Evolutionary conservation across 352 stramenopile species (phyloP).

Genomic region (Pythium brachiatum): DNA sequence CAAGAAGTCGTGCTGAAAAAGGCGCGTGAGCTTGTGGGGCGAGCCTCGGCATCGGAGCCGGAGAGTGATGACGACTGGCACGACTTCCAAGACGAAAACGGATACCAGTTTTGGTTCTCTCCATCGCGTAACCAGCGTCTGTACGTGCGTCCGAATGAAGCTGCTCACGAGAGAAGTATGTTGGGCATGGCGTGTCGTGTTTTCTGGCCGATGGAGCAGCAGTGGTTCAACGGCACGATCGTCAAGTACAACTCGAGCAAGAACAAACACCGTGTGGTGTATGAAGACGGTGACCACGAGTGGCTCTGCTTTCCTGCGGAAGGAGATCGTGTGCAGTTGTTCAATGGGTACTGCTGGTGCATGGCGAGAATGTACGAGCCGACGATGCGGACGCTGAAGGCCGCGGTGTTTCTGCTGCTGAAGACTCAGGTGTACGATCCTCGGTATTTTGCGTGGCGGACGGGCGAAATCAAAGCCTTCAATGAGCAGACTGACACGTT

Average conservation of each 20-base stretch:
- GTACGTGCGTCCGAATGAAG: slow-evolving; percentile 70
- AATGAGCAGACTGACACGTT: slow-evolving; percentile 55
- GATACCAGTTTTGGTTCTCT: slow-evolving; percentile 79
- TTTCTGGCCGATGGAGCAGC: slow-evolving; percentile 71
- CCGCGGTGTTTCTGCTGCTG: slow-evolving; percentile 46
- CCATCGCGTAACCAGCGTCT: slow-evolving; percentile 55
- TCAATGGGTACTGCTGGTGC: slow-evolving; percentile 69
- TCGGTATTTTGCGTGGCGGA: slow-evolving; percentile 45
- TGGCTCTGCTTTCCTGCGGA: slow-evolving; percentile 50
- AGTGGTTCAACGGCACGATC: slow-evolving; percentile 67
- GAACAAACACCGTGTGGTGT: slow-evolving; percentile 66
- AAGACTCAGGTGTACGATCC: slow-evolving; percentile 56
- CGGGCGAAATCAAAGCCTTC: slow-evolving; percentile 46
- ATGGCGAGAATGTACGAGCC: slow-evolving; percentile 68
- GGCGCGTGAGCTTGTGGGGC: slow-evolving; percentile 41
- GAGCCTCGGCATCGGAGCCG: slow-evolving; percentile 68
- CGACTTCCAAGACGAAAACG: slow-evolving; percentile 61
- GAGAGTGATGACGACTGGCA: slow-evolving; percentile 80
- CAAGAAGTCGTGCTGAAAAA: slow-evolving; percentile 51
- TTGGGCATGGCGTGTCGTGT: slow-evolving; percentile 64
- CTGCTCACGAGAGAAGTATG: slow-evolving; percentile 45
- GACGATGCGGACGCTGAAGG: slow-evolving; percentile 45
- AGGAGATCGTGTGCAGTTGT: slow-evolving; percentile 57
- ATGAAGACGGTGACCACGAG: slow-evolving; percentile 77
- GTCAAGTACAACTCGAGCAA: slow-evolving; percentile 56